Evolutionary conservation across 192 early-diverging fungal species (phyloP).

Genomic region (Coemansia sp.): DNA sequence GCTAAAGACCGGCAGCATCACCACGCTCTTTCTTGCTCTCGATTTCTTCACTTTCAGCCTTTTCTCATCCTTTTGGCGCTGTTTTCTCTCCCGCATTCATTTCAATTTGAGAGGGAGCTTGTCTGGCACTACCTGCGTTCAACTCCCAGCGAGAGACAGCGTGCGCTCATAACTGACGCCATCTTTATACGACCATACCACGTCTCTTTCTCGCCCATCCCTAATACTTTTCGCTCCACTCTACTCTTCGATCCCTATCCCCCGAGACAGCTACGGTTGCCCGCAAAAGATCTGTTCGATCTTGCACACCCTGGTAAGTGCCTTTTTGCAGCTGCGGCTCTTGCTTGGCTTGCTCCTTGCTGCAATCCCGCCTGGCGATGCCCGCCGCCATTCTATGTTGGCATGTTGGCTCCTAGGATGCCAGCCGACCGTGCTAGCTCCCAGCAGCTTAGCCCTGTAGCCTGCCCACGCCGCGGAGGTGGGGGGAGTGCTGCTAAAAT

Average conservation of each 20-base stretch:
- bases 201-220: background rate
- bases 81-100: background rate
- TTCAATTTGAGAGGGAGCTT: background rate
- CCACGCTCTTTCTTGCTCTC: background rate
- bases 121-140: background rate
- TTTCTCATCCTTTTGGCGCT: background rate
- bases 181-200: background rate
- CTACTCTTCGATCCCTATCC: background rate
- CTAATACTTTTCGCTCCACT: background rate
- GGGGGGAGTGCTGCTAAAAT: background rate
- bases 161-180: background rate
- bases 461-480: no score
- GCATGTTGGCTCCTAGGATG: background rate
- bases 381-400: background rate
- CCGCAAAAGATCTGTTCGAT: background rate
- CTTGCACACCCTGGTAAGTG: background rate
- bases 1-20: background rate
- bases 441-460: background rate
- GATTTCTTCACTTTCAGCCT: background rate
- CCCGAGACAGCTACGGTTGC: background rate
- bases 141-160: background rate
- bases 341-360: background rate
- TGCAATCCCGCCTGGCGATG: background rate
- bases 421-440: background rate
- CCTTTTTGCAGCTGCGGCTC: background rate